Evolutionary conservation across 2,329 filamentous ascomycete genomes (phyloP).

Genomic region (Didymosphaeria variabile): DNA sequence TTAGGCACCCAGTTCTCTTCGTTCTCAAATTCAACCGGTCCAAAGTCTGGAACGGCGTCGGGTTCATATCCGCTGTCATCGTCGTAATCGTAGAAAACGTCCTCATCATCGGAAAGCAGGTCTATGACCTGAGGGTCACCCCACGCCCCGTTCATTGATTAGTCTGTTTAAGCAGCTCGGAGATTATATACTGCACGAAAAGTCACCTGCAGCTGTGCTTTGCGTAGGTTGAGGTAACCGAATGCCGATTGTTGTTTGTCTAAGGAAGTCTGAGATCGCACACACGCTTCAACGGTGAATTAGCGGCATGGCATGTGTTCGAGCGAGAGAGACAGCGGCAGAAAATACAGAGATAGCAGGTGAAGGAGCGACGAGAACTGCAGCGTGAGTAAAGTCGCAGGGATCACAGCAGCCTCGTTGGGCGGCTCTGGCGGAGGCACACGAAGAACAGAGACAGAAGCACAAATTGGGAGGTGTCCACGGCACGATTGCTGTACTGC

Average conservation of each 20-base stretch:
- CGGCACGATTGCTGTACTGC: neutral
- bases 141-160: neutral
- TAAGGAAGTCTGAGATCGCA: neutral
- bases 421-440: conserved; percentile 7
- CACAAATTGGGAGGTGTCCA: neutral
- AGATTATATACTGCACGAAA: neutral
- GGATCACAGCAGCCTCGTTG: conserved; percentile 13
- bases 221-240: neutral
- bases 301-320: conserved; percentile 5
- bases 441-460: conserved; percentile 2
- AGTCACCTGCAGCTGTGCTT: neutral
- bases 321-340: neutral
- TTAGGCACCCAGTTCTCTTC: neutral
- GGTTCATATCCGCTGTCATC: neutral
- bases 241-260: neutral
- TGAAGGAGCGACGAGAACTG: conserved; percentile 3
- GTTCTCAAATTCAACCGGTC: neutral
- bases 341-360: neutral
- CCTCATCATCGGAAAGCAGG: conserved; percentile 35
- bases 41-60: neutral
- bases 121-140: conserved; percentile 27
- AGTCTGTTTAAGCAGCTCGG: neutral
- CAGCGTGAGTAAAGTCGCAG: conserved; percentile 4
- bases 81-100: conserved; percentile 14
- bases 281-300: neutral